Evolutionary conservation across 1,284 basidiomycete genomes (phyloP).

Genomic region (Ceratobasidium sp.): DNA sequence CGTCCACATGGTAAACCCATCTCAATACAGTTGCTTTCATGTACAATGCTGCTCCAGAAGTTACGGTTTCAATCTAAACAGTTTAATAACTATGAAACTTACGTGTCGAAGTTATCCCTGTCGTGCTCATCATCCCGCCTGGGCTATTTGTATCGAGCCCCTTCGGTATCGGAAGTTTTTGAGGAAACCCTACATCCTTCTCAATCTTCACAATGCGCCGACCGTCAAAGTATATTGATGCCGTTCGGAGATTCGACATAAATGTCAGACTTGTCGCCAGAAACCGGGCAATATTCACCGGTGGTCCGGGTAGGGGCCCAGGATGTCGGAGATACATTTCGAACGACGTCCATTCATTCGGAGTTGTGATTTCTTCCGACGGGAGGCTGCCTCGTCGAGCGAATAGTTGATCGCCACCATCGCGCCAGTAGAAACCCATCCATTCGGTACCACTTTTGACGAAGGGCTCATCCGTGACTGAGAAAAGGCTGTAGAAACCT

Average conservation of each 20-base stretch:
- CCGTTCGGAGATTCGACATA: constrained; percentile 56
- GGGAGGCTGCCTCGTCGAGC: constrained; percentile 51
- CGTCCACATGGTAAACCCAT: constrained; percentile 77
- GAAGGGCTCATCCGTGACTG: constrained; percentile 55
- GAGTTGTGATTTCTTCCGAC: constrained; percentile 14
- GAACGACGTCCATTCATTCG: constrained; percentile 61
- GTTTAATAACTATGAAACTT: not conserved
- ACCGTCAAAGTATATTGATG: constrained; percentile 55
- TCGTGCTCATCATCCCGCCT: constrained; percentile 56
- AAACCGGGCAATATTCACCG: constrained; percentile 58
- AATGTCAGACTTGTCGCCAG: constrained; percentile 61
- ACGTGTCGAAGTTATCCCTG: constrained; percentile 53
- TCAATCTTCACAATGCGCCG: constrained; percentile 55
- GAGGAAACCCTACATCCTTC: constrained; percentile 53
- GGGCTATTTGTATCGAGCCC: constrained; percentile 52
- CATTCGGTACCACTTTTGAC: constrained; percentile 57
- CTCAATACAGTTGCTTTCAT: constrained; percentile 85
- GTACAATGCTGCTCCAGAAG: too few species aligned
- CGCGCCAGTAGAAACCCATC: constrained; percentile 64
- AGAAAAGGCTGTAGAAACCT: constrained; percentile 24
- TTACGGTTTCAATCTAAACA: not conserved
- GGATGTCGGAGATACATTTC: constrained; percentile 60
- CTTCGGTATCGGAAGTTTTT: constrained; percentile 49
- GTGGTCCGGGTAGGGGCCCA: constrained; percentile 56
- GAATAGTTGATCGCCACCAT: constrained; percentile 54